Base-by-base conservation (phyloP, 2,329 filamentous ascomycete genomes). In the Fusarium nisikadoi region DNA sequence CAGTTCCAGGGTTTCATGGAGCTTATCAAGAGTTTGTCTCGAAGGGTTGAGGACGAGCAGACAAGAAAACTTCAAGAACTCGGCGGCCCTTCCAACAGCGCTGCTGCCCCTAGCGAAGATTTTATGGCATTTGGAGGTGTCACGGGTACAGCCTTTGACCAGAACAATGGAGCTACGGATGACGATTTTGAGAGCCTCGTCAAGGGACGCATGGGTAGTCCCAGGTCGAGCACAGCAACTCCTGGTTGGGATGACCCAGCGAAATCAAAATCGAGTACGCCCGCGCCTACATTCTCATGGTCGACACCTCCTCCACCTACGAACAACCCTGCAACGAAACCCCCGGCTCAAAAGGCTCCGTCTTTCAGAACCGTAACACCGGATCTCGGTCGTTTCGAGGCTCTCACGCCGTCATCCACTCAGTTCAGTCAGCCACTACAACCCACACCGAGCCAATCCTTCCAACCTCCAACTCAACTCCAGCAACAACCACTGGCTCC, bases 1-100 rank as follows among this genome's bases (percentile, higher is more conserved):
- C 95, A 95, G 79, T 99, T 99, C 79, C 92, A 94, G 79, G 85
- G 89, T 1, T 98, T 97, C 80, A 98, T 98, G 94, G 85, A 90
- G 8, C 86, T 97, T 49, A 97, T 98, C 81, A 97, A 94, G 80
- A 87, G 84, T 1, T 84, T 98, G 8, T 97, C 94, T 2, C 84
- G 87, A 23, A 90, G 91, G 62, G 93, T 99, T 38, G 95, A 99
- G 79, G 89, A 92, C 23, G 96, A 98, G 79, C 96, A 98, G 77
- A 92, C 88, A 11, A 91, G 90, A 77, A 98, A 98, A 78, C 84
- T 99, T 7, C 93, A 95, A 78, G 95, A 98, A 76, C 86, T 98
- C 12, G 90, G 90, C 0, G 89, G 91, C 3, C 86, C 83, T 13
- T 85, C 87, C 33, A 87, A 86, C 47, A 86, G 87, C 27, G 78